Evolutionary conservation across 768 basidiomycete species (phyloP), one percentile per base, ranked within the genome.

Genomic region (Suillus discolor): DNA sequence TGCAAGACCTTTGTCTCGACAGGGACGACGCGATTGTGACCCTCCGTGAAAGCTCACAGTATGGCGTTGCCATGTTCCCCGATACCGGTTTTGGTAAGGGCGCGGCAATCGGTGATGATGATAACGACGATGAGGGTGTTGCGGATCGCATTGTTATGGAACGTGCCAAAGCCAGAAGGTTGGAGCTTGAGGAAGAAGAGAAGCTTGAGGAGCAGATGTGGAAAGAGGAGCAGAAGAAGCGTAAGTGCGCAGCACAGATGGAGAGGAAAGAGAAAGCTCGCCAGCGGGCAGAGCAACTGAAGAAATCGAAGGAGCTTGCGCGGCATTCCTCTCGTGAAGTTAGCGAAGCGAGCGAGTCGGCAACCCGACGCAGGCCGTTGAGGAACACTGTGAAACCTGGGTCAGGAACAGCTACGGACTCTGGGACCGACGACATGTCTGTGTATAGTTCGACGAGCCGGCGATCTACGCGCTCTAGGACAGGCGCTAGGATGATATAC

Each of bases 61-160:
- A 94, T 72, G 96, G 96, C 0, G 89, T 89, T 9, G 88, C 90
- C 7, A 91, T 92, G 88, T 96, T 94, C 74, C 92, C 93, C 0
- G 83, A 80, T 38, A 78, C 82, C 12, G 68, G 74, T n/a, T 74
- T 73, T 23, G 72, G 68, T 53, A 72, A 71, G 31, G 67, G 63
- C 55, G 71, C 70, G 49, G 71, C 64, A 20, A 67, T 70, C 6
- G 82, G 78, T 4, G 81, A 79, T 4, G 82, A 79, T 42, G 75
- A 71, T 67, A 80, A 73, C 9, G 79, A 72, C 31, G 75, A 67
- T 16, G 75, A 72, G 59, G 73, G 65, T 4, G 72, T 73, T 15
- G 79, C 79, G 3, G 82, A 85, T 64, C 74, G 71, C 38, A 81
- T 83, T 23, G 78, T 84, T 53, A 79, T 78, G 74, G 79, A 83